Evolutionary conservation across 495 filamentous ascomycete species (phyloP), one percentile per base, ranked within the genome.

Genomic region (Massariosphaeria phaeospora): DNA sequence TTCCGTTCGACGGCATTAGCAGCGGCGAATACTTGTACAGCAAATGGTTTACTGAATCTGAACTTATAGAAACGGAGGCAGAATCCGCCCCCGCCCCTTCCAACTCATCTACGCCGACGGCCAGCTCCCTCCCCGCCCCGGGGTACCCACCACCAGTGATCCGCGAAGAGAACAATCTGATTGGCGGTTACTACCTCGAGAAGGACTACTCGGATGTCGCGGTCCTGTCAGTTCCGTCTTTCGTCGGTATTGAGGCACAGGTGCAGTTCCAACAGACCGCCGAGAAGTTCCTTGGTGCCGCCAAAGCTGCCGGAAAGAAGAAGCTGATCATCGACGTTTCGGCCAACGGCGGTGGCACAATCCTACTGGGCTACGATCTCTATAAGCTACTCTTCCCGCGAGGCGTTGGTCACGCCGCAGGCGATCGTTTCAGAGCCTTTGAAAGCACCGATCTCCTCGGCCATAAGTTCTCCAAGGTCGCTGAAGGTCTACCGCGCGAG

Each of bases 91-190:
- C 59, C 18, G 11, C 43, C 18, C 7, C 47, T 36, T 44, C 55
- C 4, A 43, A 29, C 20, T 20, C 61, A 2, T 30, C 50, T 23
- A 50, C 38, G 11, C 13, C 60, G 9, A 20, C 48, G 2, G 0
- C 61, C 15, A 49, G 55, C 12, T 49, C 38, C 4, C 61, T 62
- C 13, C 67, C 67, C 4, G 57, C 71, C 9, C 65, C 64, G 9
- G 79, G 79, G 8, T 82, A 80, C 57, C 79, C 79, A 9, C 56
- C 67, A 8, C 73, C 77, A 0, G 65, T 80, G 3, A 65, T 77
- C 15, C 40, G 47, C 4, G 55, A 60, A 29, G 61, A 59, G 1
- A 72, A 76, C 44, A 68, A 69, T 29, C 56, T 72, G 21, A 75
- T 63, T 40, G 59, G 54, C 3, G 78, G 79, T 18, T 78, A 79